Percentiles rank a stretch among this genome's conserved stretches.
Conservation (phyloP, 768 basidiomycete species). For the Trametes coccinea region DNA sequence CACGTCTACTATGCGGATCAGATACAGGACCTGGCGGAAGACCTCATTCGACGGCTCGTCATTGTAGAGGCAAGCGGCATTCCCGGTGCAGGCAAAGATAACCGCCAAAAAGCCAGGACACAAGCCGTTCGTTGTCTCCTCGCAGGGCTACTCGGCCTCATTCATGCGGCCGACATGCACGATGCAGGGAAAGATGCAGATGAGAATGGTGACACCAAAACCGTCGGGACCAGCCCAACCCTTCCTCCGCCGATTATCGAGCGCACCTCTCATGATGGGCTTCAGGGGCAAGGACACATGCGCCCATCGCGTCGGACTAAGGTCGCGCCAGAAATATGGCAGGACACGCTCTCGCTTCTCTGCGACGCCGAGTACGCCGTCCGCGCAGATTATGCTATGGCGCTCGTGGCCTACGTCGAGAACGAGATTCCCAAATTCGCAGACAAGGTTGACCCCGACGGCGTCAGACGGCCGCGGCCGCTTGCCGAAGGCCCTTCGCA, state of each 20-base stretch:
- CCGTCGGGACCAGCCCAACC: conserved; percentile 17
- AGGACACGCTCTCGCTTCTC: conserved; percentile 82
- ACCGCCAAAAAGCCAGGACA: conserved; percentile 48
- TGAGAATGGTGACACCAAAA: conserved; percentile 17
- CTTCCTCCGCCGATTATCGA: conserved; percentile 18
- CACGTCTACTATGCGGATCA: conserved; percentile 97
- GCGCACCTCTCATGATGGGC: conserved; percentile 19
- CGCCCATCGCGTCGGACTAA: conserved; percentile 58
- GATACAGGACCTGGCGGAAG: conserved; percentile 87
- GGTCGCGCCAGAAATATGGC: conserved; percentile 85
- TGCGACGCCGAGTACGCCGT: conserved; percentile 81
- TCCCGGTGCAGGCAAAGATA: conserved; percentile 40
- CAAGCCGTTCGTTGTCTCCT: conserved; percentile 72
- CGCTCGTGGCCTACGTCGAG: conserved; percentile 73
- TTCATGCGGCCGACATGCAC: conserved; percentile 59
- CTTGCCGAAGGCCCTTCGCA: conserved; percentile 50
- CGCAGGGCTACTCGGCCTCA: conserved; percentile 67
- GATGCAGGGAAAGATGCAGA: conserved; percentile 36
- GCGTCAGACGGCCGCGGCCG: conserved; percentile 46
- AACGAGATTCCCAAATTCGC: conserved; percentile 71
- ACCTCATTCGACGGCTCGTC: conserved; percentile 74
- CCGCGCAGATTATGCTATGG: conserved; percentile 72
- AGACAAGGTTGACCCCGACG: conserved; percentile 49
- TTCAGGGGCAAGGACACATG: conserved; percentile 23
- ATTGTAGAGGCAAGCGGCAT: conserved; percentile 68